Percentiles rank a stretch among this genome's conserved stretches.
Conservation (phyloP, 768 basidiomycete species). For the Paxillus rubicundulus region DNA sequence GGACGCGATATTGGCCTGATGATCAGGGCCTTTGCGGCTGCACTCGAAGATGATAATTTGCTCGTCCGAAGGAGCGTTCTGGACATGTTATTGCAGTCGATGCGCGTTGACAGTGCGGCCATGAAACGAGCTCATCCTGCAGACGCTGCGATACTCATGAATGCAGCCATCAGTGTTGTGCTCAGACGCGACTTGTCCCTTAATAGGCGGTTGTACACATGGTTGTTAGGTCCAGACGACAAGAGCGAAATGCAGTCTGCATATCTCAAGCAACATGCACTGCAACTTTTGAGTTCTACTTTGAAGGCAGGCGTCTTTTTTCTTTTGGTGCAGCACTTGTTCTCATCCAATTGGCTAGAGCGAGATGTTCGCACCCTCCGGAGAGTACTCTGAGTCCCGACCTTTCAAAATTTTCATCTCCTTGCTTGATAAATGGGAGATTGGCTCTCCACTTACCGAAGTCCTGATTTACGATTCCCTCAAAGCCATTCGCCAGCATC, state of each 20-base stretch:
- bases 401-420: constrained; percentile 98
- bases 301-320: constrained; percentile 50
- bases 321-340: neutral
- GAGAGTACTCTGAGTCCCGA: constrained; percentile 72
- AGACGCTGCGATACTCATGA: constrained; percentile 83
- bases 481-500: constrained; percentile 59
- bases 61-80: constrained; percentile 84
- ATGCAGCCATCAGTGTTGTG: constrained; percentile 83
- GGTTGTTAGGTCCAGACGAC: constrained; percentile 87
- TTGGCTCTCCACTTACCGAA: constrained; percentile 80
- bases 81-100: constrained; percentile 77
- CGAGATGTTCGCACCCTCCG: constrained; percentile 73
- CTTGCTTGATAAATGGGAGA: constrained; percentile 95
- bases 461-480: constrained; percentile 77
- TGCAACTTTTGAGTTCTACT: constrained; percentile 69
- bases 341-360: constrained; percentile 40
- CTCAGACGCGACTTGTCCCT: constrained; percentile 89
- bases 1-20: constrained; percentile 90
- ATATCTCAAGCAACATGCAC: constrained; percentile 65
- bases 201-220: constrained; percentile 88
- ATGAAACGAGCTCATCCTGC: constrained; percentile 65
- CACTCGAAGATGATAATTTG: constrained; percentile 90
- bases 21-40: constrained; percentile 88
- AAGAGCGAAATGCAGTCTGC: constrained; percentile 68
- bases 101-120: constrained; percentile 70